Conservation (phyloP, 768 basidiomycete genomes). For the Pleurotus tuber-regium region DNA sequence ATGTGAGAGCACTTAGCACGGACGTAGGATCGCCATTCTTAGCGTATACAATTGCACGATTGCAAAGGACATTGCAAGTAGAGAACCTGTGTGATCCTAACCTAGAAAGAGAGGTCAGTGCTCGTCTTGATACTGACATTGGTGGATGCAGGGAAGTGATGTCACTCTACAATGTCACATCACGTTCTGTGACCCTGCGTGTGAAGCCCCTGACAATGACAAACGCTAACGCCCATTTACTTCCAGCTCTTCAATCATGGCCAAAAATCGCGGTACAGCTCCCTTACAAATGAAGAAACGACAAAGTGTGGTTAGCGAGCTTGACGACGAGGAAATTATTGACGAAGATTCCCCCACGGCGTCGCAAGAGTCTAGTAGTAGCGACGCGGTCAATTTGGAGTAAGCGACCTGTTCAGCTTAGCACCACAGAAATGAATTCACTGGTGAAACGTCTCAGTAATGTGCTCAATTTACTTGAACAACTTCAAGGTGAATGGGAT, state of each 20-base stretch:
- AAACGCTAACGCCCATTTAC: no score
- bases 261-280: not conserved
- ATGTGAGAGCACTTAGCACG: conserved; percentile 55
- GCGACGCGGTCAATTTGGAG: conserved; percentile 1
- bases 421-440: not conserved
- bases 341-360: not conserved
- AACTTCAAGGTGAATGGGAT: not conserved
- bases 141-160: not conserved
- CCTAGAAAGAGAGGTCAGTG: not conserved
- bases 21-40: conserved; percentile 56
- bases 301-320: no score
- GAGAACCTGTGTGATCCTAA: conserved; percentile 20
- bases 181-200: not conserved
- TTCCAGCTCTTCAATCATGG: not conserved
- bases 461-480: not conserved
- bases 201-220: no score
- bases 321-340: not conserved
- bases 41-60: conserved; percentile 67
- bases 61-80: conserved; percentile 27
- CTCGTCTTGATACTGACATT: not conserved
- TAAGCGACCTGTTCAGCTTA: not conserved
- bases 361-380: conserved; percentile 5
- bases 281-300: no score
- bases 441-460: not conserved
- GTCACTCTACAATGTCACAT: conserved; percentile 1